Evolutionary conservation across 139 green algal species (phyloP), one percentile per base, ranked within the genome.

Genomic region (Ettlia oleoabundans): DNA sequence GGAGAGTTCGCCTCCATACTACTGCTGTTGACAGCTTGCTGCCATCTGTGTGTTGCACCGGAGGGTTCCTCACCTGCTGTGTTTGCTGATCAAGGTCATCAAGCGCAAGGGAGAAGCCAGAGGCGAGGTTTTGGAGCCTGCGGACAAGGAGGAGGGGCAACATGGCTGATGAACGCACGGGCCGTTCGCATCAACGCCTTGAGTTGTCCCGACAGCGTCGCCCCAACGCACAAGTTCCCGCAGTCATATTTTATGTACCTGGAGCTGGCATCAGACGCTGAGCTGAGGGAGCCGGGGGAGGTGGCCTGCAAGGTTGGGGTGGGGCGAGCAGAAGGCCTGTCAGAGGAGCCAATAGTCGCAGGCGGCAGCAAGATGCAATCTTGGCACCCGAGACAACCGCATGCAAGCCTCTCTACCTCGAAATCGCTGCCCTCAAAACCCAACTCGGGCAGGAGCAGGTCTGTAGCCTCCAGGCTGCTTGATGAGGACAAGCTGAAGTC

Each of bases 371-470:
- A 51, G 35, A 72, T 15, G 67, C 9, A 40, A n/a, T n/a, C 38
- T 22, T 24, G 9, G 40, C 7, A 4, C 33, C 67, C 40, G 4
- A 47, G 35, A 18, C 28, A 28, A 58, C 9, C 40, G 30, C 71
- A 64, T 21, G n/a, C n/a, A n/a, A n/a, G n/a, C n/a, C n/a, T 30
- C 24, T 47, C 3, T 52, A 55, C 73, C 73, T 80, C 73, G 35
- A 24, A 42, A 30, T 33, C 52, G 35, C 35, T 41, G 30, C n/a
- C n/a, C n/a, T 80, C 73, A 28, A 80, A 80, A 52, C 53, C 33
- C 9, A 77, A 28, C n/a, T n/a, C n/a, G n/a, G 52, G 52, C 73
- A 80, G 73, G 37, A 80, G 68, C 18, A 80, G 73, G 33, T 67
- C 53, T 10, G 73, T 80, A 10, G 37, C 58, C 52, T 69, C 22